These are phyloP conservation scores for Penicillium crustosum DNA, from an alignment of 2,329 filamentous ascomycete species.

Conservation along the genomic window DNA sequence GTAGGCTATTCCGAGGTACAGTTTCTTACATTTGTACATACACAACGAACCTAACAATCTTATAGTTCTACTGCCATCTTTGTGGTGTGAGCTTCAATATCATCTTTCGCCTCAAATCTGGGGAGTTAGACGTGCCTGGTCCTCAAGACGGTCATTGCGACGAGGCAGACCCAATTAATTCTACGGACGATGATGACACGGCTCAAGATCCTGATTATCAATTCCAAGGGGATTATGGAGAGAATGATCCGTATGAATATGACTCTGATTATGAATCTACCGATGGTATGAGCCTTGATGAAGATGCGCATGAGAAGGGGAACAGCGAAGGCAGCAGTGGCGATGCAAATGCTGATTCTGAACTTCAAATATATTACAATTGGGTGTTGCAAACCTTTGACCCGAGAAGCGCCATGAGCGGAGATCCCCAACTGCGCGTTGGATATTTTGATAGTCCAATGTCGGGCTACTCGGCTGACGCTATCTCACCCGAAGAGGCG, in stretches of 20 bases:
- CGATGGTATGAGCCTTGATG: neutral
- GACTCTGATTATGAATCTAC: conserved; percentile 9
- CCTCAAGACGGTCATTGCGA: neutral
- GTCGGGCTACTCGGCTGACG: conserved; percentile 6
- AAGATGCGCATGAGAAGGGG: neutral
- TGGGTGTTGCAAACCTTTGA: conserved; percentile 4
- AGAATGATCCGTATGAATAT: conserved; percentile 7
- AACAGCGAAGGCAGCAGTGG: neutral
- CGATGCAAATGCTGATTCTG: neutral
- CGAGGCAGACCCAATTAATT: neutral
- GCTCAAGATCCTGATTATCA: conserved; percentile 5
- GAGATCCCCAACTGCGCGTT: neutral
- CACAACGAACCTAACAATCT: neutral
- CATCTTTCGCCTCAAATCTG: conserved; percentile 6
- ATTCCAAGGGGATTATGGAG: neutral
- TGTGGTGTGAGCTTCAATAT: conserved; percentile 25
- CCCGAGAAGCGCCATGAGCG: neutral
- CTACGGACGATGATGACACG: neutral
- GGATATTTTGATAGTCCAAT: neutral
- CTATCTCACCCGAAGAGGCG: conserved; percentile 17
- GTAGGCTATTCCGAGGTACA: conserved; percentile 4
- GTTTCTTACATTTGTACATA: neutral
- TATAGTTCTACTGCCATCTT: conserved; percentile 19
- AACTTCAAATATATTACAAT: neutral
- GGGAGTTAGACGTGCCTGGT: conserved; percentile 10